Conservation (phyloP, 345 rosid species). For the Durio zibethinus region DNA sequence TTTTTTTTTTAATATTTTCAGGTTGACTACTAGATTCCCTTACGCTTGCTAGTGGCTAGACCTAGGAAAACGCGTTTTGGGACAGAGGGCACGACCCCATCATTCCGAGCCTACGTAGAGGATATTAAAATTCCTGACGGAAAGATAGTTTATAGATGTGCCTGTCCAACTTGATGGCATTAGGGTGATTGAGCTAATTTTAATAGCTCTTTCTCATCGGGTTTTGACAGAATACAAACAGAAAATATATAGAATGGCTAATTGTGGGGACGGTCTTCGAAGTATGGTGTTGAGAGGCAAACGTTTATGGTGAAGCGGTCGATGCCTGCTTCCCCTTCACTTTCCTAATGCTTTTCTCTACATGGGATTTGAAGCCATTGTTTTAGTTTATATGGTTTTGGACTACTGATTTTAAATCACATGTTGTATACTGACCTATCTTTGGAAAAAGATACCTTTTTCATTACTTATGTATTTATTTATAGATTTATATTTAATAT, state of each 20-base stretch:
- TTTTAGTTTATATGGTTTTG: neutral
- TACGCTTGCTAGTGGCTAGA: conserved; percentile 17
- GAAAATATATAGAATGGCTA: neutral
- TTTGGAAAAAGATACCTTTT: neutral
- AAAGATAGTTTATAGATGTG: neutral
- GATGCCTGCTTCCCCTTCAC: conserved; percentile 7
- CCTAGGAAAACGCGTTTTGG: neutral
- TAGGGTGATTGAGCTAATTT: neutral
- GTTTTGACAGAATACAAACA: neutral
- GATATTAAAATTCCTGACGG: no score
- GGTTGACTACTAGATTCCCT: conserved; percentile 40
- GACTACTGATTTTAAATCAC: neutral
- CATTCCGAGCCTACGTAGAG: no score
- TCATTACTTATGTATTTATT: neutral
- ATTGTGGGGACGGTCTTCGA: neutral
- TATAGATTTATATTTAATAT: no score
- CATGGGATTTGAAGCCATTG: neutral
- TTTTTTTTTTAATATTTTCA: conserved; percentile 22
- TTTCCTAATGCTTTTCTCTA: conserved; percentile 12
- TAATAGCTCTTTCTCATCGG: neutral
- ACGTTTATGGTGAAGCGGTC: neutral
- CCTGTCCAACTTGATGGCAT: neutral
- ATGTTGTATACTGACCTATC: neutral
- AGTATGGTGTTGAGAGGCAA: neutral
- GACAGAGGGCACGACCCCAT: no score